Conservation (phyloP, 352 stramenopile species). For the Phytophthora pseudosyringae region DNA sequence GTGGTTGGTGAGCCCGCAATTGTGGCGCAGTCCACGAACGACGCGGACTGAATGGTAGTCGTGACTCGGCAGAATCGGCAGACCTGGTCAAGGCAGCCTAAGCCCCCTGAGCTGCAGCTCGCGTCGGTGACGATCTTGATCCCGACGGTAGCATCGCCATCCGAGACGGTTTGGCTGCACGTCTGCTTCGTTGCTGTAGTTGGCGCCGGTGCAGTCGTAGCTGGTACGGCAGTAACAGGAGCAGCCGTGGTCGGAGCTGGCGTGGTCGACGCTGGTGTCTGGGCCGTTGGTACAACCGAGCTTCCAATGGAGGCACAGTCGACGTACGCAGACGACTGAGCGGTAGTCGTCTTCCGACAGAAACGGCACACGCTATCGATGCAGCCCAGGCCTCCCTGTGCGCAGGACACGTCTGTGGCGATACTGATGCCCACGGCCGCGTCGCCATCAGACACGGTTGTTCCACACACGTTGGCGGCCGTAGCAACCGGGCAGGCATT, state of each 20-base stretch:
- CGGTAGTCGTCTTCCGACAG: constrained; percentile 29
- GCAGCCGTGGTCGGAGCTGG: constrained; percentile 2
- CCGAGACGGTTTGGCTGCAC: constrained; percentile 36
- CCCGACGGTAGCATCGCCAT: constrained; percentile 39
- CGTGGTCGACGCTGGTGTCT: constrained; percentile 3
- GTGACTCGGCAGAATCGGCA: constrained; percentile 48
- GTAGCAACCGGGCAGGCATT: constrained; percentile 11
- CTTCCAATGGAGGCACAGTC: constrained; percentile 21
- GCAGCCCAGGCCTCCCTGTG: constrained; percentile 43
- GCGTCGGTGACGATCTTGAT: constrained; percentile 37
- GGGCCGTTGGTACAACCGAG: neutral
- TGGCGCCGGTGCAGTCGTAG: neutral
- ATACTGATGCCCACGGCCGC: constrained; percentile 38
- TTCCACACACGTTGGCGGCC: constrained; percentile 15
- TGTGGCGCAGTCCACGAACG: constrained; percentile 33
- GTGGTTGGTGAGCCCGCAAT: constrained; percentile 19
- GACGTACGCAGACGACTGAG: constrained; percentile 30
- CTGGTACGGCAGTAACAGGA: constrained; percentile 11
- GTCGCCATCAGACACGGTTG: constrained; percentile 27
- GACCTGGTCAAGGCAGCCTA: constrained; percentile 43
- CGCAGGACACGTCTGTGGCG: constrained; percentile 35
- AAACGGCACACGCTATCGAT: constrained; percentile 44
- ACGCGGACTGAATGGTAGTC: constrained; percentile 25
- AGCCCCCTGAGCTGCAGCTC: constrained; percentile 31
- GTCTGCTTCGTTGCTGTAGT: constrained; percentile 6